Conservation (phyloP, 805 yeast genomes). For the Phaffomyces opuntiae region DNA sequence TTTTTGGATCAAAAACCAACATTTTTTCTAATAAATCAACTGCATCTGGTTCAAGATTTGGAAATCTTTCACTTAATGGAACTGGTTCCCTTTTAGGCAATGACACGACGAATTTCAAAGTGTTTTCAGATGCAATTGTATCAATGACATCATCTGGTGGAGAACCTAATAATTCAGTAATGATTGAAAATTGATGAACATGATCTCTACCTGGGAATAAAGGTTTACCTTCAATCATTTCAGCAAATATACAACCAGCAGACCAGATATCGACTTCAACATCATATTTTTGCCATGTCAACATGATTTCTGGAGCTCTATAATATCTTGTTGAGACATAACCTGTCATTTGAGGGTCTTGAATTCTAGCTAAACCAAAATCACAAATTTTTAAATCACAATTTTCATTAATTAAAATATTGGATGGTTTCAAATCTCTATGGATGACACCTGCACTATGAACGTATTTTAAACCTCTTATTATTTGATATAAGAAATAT, state of each 20-base stretch:
- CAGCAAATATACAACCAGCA: conserved; percentile 95
- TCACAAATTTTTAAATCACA: conserved; percentile 90
- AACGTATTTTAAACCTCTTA: conserved; percentile 82
- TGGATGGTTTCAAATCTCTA: conserved; percentile 80
- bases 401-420: conserved; percentile 79
- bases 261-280: conserved; percentile 98
- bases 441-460: conserved; percentile 92
- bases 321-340: conserved; percentile 94
- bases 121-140: conserved; percentile 93
- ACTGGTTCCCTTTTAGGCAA: conserved; percentile 91
- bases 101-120: conserved; percentile 87
- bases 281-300: conserved; percentile 97
- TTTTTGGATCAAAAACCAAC: conserved; percentile 93
- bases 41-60: conserved; percentile 75
- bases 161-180: conserved; percentile 91
- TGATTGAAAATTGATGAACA: conserved; percentile 95
- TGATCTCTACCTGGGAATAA: conserved; percentile 97
- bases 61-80: conserved; percentile 77
- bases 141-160: conserved; percentile 96
- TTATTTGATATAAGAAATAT: conserved; percentile 90
- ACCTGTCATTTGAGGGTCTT: conserved; percentile 99
- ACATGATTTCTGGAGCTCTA: conserved; percentile 97
- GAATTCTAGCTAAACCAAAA: conserved; percentile 92
- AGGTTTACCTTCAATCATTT: conserved; percentile 96
- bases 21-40: conserved; percentile 81